Base-by-base conservation (phyloP, 441 rosid species). In the Jatropha multifida region DNA sequence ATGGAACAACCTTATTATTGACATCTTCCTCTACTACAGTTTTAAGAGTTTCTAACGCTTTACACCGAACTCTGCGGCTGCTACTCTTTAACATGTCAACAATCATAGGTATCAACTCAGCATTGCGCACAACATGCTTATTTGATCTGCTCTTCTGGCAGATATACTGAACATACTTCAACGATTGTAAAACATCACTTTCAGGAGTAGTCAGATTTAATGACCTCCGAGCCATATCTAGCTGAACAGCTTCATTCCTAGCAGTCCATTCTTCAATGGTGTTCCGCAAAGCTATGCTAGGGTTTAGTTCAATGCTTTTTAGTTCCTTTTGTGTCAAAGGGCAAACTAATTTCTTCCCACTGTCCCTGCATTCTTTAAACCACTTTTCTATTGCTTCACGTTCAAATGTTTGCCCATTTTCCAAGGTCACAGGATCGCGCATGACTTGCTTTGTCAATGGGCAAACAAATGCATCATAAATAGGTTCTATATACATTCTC, bases 261-360 rank as follows among this genome's bases (percentile, higher is more conserved):
- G 94, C 89, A 76, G 88, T 92, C 99, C 99, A 96, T 84, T 96
- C 98, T 81, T 96, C 93, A 48, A 96, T 96, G 26, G 95, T 93
- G 86, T 90, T 90, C 62, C 95, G 88, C 85, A 96, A 77, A 67
- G 99, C 98, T 59, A 96, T 87, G 71, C 97, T 93, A 58, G 97
- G 90, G 74, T 90, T 92, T 65, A 93, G 80, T 38, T 93, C 93
- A 0, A 86, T 32, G 56, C 87, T 86, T 73, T 83, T 90, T 55
- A 96, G 80, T 80, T 90, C 97, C 77, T 86, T 89, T 58, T 76
- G 88, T 4, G 99, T 93, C 82, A 90, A 58, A 6, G 99, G 99
- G 78, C 99, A 95, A 65, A 86, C 86, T 9, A 80, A 79, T 77
- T 79, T 88, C 73, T 79, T 90, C 67, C 93, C 92, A 32, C 80